phyloP scores from a whole-genome alignment of 2,329 filamentous ascomycete genomes.

The Madurella mycetomatis region DNA sequence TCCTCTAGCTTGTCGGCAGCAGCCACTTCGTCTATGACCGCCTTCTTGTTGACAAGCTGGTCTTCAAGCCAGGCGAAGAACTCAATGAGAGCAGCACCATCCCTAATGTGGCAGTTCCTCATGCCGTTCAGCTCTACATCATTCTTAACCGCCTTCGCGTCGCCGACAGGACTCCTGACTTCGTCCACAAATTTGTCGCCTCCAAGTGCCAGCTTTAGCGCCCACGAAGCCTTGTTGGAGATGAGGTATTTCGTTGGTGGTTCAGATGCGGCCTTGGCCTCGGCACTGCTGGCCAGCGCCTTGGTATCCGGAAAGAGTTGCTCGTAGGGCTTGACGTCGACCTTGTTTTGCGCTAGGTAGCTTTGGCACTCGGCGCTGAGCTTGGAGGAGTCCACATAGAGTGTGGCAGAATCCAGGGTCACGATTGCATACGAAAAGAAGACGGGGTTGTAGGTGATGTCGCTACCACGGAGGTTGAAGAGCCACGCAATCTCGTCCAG shows the following conservation, averaged over 20 bases:
- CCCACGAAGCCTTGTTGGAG: conserved; percentile 90
- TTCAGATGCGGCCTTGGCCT: conserved; percentile 30
- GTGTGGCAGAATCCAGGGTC: conserved; percentile 68
- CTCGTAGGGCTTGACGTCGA: conserved; percentile 76
- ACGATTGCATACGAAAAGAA: conserved; percentile 96
- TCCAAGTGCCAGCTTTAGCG: conserved; percentile 77
- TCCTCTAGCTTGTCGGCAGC: conserved; percentile 88
- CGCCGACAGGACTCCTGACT: conserved; percentile 76
- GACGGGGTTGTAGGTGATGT: conserved; percentile 96
- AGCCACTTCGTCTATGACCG: conserved; percentile 76
- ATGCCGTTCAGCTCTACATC: conserved; percentile 85
- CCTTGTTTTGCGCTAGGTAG: conserved; percentile 65
- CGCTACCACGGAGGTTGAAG: conserved; percentile 92
- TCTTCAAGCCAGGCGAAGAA: conserved; percentile 98
- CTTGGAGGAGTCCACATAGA: conserved; percentile 83
- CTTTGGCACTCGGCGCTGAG: conserved; percentile 62
- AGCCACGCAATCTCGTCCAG: conserved; percentile 97
- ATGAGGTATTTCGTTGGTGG: conserved; percentile 67
- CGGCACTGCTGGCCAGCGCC: conserved; percentile 46
- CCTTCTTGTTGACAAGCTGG: conserved; percentile 70
- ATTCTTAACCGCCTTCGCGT: conserved; percentile 94
- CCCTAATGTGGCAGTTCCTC: conserved; percentile 87
- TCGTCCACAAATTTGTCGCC: conserved; percentile 84
- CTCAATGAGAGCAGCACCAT: conserved; percentile 83
- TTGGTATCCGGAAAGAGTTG: conserved; percentile 75